These are phyloP conservation scores for Conoideocrella luteorostrata DNA, from an alignment of 2,329 filamentous ascomycete species.

Conservation along the genomic window DNA sequence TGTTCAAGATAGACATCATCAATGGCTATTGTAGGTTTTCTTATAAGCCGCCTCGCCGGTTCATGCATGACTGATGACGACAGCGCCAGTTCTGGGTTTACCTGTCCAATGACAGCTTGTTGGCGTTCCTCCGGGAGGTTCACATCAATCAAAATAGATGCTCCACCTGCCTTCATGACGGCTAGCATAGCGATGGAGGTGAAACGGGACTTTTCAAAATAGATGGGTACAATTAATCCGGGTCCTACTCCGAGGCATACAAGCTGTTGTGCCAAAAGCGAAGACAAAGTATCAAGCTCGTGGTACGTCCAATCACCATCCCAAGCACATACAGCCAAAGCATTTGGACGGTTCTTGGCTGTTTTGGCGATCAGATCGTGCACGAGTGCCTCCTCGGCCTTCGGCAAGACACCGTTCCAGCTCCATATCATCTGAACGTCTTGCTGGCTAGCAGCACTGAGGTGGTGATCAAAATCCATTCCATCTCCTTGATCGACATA, in stretches of 20 bases:
- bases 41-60: too few species aligned
- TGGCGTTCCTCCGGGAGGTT: constrained; percentile 12
- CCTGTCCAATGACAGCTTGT: constrained; percentile 12
- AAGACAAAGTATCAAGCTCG: constrained; percentile 12
- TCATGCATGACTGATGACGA: constrained; percentile 11
- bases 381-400: too few species aligned
- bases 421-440: too few species aligned
- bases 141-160: constrained; percentile 9
- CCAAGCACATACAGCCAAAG: constrained; percentile 18
- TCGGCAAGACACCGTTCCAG: too few species aligned
- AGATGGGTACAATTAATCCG: constrained; percentile 20
- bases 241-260: constrained; percentile 13
- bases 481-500: too few species aligned
- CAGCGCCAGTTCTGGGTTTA: constrained; percentile 14
- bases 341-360: constrained; percentile 6
- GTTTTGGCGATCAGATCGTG: constrained; percentile 16
- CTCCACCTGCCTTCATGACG: constrained; percentile 25
- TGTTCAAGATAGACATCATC: background rate
- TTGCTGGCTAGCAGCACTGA: too few species aligned
- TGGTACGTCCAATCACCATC: constrained; percentile 18
- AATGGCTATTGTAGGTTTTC: constrained; percentile 3
- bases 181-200: constrained; percentile 22
- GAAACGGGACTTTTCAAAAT: constrained; percentile 29
- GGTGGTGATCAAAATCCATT: too few species aligned
- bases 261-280: constrained; percentile 10